Base-by-base conservation (phyloP, 129 eudicot genomes). In the Sambucus nigra region DNA sequence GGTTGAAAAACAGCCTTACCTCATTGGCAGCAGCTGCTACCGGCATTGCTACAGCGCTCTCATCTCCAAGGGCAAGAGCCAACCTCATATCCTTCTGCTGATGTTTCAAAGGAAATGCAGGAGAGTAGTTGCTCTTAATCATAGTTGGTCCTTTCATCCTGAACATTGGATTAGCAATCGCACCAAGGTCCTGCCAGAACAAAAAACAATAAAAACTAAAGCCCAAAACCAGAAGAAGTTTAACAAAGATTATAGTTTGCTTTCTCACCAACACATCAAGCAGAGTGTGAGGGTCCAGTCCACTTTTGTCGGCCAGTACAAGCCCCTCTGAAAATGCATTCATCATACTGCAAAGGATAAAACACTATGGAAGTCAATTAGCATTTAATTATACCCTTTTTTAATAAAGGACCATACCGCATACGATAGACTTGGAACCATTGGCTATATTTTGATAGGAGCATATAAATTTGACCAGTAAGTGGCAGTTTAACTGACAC, bases 21-120 rank as follows among this genome's bases (percentile, higher is more conserved):
- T 92, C 99, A 21, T 92, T 92, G 59, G 99, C 83, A 23, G 96
- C 99, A 68, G 99, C 96, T 24, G 99, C 99, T 2, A 92, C 82
- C 0, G 97, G 97, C 97, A 89, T 89, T 18, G 97, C 61, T 22
- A 89, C 88, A 0, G 81, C 83, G 32, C 82, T 79, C 69, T 77
- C 94, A 51, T 92, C 99, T 31, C 96, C 99, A 49, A 92, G 96
- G 29, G 99, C 84, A 59, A 92, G 84, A 63, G 99, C 99, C 78
- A 92, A 63, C 59, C 96, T 77, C 99, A 92, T 92, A 67, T 86
- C 99, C 69, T 92, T 92, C 55, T 92, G 99, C 61, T 92, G 99
- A 77, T 92, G 99, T 71, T 92, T 92, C 21, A 92, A 47, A 22
- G 99, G 96, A 70, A 92, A 92, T 25, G 95, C 96, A 67, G 99